These are phyloP conservation scores for Asterionellopsis glacialis DNA, from an alignment of 108 stramenopile genomes.

Conservation along the genomic window DNA sequence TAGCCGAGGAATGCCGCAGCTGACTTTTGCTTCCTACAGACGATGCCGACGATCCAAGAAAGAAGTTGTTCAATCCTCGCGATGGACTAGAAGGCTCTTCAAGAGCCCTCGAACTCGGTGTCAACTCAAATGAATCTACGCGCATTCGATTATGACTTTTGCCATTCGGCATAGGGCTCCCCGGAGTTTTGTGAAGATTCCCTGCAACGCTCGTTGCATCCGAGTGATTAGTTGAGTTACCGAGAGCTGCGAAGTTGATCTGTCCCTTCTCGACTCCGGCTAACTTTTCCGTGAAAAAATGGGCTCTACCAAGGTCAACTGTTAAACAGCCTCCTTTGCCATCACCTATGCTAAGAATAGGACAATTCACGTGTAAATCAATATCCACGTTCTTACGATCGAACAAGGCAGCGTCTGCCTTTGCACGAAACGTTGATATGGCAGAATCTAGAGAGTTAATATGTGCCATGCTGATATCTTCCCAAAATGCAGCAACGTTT, in stretches of 20 bases:
- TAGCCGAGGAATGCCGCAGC: not conserved
- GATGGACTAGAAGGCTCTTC: too few species aligned
- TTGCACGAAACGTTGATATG: conserved; percentile 25
- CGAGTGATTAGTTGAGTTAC: too few species aligned
- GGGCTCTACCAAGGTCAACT: conserved; percentile 44
- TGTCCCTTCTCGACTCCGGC: conserved; percentile 25
- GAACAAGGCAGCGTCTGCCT: conserved; percentile 27
- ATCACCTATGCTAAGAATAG: conserved; percentile 34
- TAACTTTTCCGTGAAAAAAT: conserved; percentile 41
- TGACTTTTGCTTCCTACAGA: not conserved
- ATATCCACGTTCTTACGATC: conserved; percentile 49
- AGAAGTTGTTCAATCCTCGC: too few species aligned
- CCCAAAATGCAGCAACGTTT: conserved; percentile 41
- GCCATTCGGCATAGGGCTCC: too few species aligned
- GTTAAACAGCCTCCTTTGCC: conserved; percentile 20
- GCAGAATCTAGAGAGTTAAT: conserved; percentile 40
- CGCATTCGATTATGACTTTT: too few species aligned
- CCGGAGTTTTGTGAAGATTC: too few species aligned
- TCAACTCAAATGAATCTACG: too few species aligned
- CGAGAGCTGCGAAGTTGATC: not conserved
- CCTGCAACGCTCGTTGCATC: too few species aligned
- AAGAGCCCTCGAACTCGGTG: too few species aligned
- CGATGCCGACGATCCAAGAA: too few species aligned
- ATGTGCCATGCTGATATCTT: conserved; percentile 37
- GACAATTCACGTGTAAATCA: conserved; percentile 37